A percentile compares a stretch with the other conserved stretches of the same genome.
phyloP scores from a whole-genome alignment of 2,329 filamentous ascomycete genomes.

The Aspergillus proliferans region DNA sequence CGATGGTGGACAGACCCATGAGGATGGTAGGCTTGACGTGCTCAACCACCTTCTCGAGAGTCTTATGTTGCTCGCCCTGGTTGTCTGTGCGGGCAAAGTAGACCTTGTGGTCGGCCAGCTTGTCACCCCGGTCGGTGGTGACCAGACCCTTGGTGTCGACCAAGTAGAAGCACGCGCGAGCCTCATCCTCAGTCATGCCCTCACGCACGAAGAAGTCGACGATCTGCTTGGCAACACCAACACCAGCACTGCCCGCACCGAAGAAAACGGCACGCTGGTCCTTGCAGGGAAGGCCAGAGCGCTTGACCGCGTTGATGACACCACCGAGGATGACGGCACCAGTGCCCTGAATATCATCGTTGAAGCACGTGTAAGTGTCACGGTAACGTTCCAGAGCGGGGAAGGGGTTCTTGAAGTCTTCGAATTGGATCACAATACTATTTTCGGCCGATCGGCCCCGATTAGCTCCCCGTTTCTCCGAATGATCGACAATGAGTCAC shows the following conservation, averaged over 20 bases:
- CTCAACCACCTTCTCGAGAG: conserved; percentile 83
- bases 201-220: conserved; percentile 94
- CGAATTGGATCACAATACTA: conserved; percentile 79
- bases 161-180: conserved; percentile 89
- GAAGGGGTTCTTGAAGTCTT: conserved; percentile 98
- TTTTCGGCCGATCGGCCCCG: conserved; percentile 1
- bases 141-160: conserved; percentile 96
- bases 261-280: conserved; percentile 95
- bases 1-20: conserved; percentile 89
- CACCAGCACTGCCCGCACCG: conserved; percentile 89
- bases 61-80: conserved; percentile 61
- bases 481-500: conserved; percentile 45
- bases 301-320: conserved; percentile 69
- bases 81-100: conserved; percentile 63
- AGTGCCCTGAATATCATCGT: conserved; percentile 96
- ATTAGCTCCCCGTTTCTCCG: conserved; percentile 16
- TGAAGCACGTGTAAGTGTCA: conserved; percentile 88
- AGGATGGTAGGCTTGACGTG: conserved; percentile 92
- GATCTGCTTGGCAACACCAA: conserved; percentile 95
- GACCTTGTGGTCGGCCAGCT: conserved; percentile 78
- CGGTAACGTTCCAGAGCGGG: conserved; percentile 86
- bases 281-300: conserved; percentile 75
- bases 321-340: conserved; percentile 90
- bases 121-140: conserved; percentile 86
- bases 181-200: conserved; percentile 80